Base-by-base conservation (phyloP, 2,329 filamentous ascomycete species). In the Aspergillus sp. region DNA sequence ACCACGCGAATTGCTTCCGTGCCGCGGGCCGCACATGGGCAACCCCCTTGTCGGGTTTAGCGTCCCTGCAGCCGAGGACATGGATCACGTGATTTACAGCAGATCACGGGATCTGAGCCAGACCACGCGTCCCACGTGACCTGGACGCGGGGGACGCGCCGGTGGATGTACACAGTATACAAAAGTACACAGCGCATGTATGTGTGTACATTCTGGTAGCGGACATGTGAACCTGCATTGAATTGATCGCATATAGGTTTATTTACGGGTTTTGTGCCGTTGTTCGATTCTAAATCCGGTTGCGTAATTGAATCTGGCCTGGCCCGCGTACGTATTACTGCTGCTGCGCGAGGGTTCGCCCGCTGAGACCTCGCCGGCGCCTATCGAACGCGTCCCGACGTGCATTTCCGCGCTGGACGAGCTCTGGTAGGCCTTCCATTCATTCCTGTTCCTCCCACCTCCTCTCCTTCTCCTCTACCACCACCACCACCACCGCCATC, bases 371-470 rank as follows among this genome's bases (percentile, higher is more conserved):
- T 64, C 54, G 56, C 56, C 57, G 62, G 62, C 62, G 63, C 55
- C 62, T 66, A 64, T 63, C 56, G 62, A 66, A 66, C 63, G 63
- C 63, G 63, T 66, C 63, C 65, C 61, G 57, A 62, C 63, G 63
- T 66, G 63, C 63, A 63, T 64, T 65, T 65, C 62, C 63, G 62
- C 63, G 62, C 55, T 62, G 60, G 59, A 56, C 47, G 48, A 48
- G 48, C 50, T 47, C 44, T 48, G 35, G 42, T 35, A 48, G 46
- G 47, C 48, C 46, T 53, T 46, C 53, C 53, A 49, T 51, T 51
- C 48, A 55, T 59, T 57, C 56, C 53, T 49, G 40, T 39, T 47
- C 28, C 12, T 26, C 26, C 29, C 28, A 9, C 28, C 12, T 29
- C 8, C 41, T 10, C 29, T 34, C 30, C 30, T 32, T 9, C 10